These are phyloP conservation scores for Emericellopsis terricola DNA, from an alignment of 495 filamentous ascomycete species.

Conservation along the genomic window DNA sequence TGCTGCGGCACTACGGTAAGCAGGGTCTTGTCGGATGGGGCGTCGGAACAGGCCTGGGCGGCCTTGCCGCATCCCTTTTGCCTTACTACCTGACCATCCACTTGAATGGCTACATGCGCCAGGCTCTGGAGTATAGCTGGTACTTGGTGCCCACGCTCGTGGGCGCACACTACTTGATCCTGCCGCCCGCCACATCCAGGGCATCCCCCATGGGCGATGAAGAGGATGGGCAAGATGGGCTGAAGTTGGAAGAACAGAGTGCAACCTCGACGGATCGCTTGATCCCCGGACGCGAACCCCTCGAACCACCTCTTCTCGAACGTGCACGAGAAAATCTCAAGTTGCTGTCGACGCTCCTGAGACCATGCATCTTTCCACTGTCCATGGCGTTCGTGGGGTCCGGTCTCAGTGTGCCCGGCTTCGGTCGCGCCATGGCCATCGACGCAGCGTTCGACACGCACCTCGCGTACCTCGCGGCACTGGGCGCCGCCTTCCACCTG, in stretches of 20 bases:
- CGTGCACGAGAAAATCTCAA: background rate
- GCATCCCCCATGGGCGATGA: background rate
- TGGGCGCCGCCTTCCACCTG: background rate
- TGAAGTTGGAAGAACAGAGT: background rate
- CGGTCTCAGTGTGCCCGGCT: background rate
- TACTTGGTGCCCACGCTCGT: background rate
- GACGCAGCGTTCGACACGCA: background rate
- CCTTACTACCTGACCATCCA: background rate
- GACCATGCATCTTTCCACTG: constrained; percentile 1
- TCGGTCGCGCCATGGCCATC: background rate
- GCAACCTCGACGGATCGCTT: background rate
- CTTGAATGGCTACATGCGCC: background rate
- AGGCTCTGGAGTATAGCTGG: background rate
- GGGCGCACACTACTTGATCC: background rate
- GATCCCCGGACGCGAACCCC: too few species aligned
- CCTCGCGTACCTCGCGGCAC: background rate
- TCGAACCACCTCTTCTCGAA: too few species aligned
- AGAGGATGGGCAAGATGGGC: background rate
- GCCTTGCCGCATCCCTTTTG: background rate
- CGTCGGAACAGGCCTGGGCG: background rate
- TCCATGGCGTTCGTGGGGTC: background rate
- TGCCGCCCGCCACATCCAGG: background rate
- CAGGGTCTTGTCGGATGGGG: constrained; percentile 1
- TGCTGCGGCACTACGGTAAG: background rate
- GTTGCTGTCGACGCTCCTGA: background rate